Evolutionary conservation across 2,329 filamentous ascomycete species (phyloP).

Genomic region (Colletotrichum paranaense): DNA sequence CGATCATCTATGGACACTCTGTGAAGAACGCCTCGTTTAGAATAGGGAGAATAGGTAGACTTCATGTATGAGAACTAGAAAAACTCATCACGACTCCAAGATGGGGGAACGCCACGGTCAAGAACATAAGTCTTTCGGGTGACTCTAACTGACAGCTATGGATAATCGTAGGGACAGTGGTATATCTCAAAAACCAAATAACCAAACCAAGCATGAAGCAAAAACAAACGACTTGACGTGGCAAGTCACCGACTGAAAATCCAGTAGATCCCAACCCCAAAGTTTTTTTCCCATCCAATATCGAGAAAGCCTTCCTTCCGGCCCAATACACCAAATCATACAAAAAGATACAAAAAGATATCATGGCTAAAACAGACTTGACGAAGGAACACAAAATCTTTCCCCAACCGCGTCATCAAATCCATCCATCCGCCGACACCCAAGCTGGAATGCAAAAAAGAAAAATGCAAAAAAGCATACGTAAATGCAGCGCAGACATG

Average conservation of each 20-base stretch:
- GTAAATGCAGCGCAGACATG: too few species aligned
- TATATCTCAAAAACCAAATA: neutral
- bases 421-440: neutral
- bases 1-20: neutral
- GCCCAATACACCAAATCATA: neutral
- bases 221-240: neutral
- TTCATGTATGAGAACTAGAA: neutral
- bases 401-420: neutral
- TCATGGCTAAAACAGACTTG: too few species aligned
- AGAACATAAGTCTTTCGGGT: neutral
- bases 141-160: neutral
- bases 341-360: neutral
- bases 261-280: neutral
- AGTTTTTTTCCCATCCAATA: neutral
- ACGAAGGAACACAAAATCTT: neutral
- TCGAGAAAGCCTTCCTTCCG: neutral
- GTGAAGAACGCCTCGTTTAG: too few species aligned
- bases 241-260: neutral
- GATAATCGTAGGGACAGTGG: neutral
- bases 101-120: neutral
- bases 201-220: neutral
- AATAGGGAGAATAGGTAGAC: neutral
- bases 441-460: neutral
- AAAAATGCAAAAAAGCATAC: too few species aligned
- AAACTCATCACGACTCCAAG: neutral